A percentile compares a stretch with the other conserved stretches of the same genome.
These are phyloP conservation scores for Elaeis oleifera DNA, from an alignment of 202 grass and related monocot species.

Conservation along the genomic window DNA sequence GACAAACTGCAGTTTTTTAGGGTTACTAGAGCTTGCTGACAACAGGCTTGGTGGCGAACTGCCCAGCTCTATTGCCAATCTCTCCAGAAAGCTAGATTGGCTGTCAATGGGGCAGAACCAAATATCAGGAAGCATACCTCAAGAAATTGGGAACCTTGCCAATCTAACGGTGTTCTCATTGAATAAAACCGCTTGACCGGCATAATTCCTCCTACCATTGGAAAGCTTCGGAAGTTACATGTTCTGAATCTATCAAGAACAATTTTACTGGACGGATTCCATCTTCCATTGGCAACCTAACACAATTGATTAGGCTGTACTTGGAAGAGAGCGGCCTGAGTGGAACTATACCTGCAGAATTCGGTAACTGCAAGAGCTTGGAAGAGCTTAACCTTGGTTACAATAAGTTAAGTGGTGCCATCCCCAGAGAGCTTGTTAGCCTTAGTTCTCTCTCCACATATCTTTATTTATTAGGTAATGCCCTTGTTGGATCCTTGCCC, in stretches of 20 bases:
- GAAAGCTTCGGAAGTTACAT: conserved; percentile 7
- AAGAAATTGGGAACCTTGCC: conserved; percentile 6
- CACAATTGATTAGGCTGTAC: background rate
- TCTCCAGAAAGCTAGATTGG: too few relatives aligned
- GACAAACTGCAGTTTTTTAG: too few relatives aligned
- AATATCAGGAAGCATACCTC: conserved; percentile 14
- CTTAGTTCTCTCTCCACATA: conserved; percentile 26
- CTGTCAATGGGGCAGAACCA: too few relatives aligned
- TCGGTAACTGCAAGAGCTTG: conserved; percentile 4
- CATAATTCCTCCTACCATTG: conserved; percentile 5
- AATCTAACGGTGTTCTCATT: background rate
- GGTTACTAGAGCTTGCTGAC: too few relatives aligned
- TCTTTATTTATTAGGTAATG: conserved; percentile 42
- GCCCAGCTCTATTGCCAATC: too few relatives aligned
- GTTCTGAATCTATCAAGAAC: background rate
- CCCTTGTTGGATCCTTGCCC: conserved; percentile 27
- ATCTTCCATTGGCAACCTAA: conserved; percentile 22
- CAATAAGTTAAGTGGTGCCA: conserved; percentile 27
- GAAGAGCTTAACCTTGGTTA: conserved; percentile 15
- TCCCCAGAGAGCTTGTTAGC: conserved; percentile 26
- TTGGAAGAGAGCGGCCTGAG: background rate
- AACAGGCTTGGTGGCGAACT: too few relatives aligned
- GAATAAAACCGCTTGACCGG: background rate
- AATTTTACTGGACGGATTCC: conserved; percentile 16
- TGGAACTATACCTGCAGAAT: conserved; percentile 4